These are phyloP conservation scores for Malassezia obtusa DNA, from an alignment of 1,284 basidiomycete genomes.

Conservation along the genomic window DNA sequence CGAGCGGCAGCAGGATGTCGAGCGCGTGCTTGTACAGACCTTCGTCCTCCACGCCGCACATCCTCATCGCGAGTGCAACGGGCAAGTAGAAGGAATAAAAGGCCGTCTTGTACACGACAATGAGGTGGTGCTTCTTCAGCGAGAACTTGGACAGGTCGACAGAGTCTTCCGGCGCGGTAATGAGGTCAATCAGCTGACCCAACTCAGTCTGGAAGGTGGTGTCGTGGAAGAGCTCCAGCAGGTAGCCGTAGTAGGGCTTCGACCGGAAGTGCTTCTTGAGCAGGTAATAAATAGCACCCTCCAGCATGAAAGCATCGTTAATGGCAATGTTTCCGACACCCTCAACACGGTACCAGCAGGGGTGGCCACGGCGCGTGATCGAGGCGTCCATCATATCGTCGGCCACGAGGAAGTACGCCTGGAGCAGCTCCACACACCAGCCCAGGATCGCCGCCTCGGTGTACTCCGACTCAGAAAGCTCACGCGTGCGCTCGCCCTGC, in stretches of 20 bases:
- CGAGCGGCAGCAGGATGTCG: slow-evolving; percentile 78
- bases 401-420: slow-evolving; percentile 94
- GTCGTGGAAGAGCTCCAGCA: slow-evolving; percentile 85
- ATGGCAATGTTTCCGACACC: slow-evolving; percentile 75
- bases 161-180: slow-evolving; percentile 81
- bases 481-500: slow-evolving; percentile 54
- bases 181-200: slow-evolving; percentile 87
- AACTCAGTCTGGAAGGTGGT: slow-evolving; percentile 88
- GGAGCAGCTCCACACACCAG: slow-evolving; percentile 94
- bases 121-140: slow-evolving; percentile 72
- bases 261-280: slow-evolving; percentile 77
- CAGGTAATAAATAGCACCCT: slow-evolving; percentile 81
- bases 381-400: slow-evolving; percentile 97
- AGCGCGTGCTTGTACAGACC: slow-evolving; percentile 69
- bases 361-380: slow-evolving; percentile 91
- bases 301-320: slow-evolving; percentile 96
- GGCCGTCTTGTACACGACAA: slow-evolving; percentile 95
- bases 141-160: slow-evolving; percentile 84
- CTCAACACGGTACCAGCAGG: slow-evolving; percentile 71
- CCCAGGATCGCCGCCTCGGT: slow-evolving; percentile 79
- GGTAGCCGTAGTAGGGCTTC: slow-evolving; percentile 72
- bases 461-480: slow-evolving; percentile 58
- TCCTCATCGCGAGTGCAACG: slow-evolving; percentile 82
- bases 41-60: slow-evolving; percentile 60
- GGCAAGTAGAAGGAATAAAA: slow-evolving; percentile 99